Evolutionary conservation across 2,329 filamentous ascomycete species (phyloP).

Genomic region (Scedosporium minutisporum): DNA sequence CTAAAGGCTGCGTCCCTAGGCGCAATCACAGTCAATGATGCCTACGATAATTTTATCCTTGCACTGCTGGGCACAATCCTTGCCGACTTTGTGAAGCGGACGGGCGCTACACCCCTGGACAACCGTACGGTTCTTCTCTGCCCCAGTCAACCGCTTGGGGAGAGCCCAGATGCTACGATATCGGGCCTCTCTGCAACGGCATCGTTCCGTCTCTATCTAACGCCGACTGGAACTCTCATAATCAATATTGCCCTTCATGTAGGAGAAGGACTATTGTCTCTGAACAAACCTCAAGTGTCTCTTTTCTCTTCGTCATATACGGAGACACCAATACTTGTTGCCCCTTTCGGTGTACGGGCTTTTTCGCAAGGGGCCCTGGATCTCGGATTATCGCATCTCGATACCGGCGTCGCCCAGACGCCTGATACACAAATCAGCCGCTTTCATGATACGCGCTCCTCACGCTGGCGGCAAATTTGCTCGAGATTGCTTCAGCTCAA

Average conservation of each 20-base stretch:
- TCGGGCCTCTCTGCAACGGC: constrained; percentile 24
- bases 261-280: not conserved
- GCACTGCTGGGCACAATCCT: constrained; percentile 43
- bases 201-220: constrained; percentile 45
- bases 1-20: constrained; percentile 22
- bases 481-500: constrained; percentile 39
- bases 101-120: constrained; percentile 42
- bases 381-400: constrained; percentile 22
- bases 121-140: constrained; percentile 41
- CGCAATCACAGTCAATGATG: constrained; percentile 28
- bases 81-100: constrained; percentile 36
- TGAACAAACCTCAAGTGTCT: constrained; percentile 5
- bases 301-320: constrained; percentile 17
- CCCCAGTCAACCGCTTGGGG: not conserved
- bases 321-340: constrained; percentile 10
- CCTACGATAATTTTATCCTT: constrained; percentile 45
- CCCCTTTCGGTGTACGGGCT: constrained; percentile 12
- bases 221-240: constrained; percentile 44
- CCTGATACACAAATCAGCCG: constrained; percentile 42
- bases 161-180: not conserved
- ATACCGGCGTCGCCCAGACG: constrained; percentile 34
- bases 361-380: constrained; percentile 9
- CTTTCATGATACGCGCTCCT: constrained; percentile 29
- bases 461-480: constrained; percentile 40
- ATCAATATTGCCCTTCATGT: constrained; percentile 19